Conservation (phyloP, 2,329 filamentous ascomycete species). For the Sodiomyces alkalinus region DNA sequence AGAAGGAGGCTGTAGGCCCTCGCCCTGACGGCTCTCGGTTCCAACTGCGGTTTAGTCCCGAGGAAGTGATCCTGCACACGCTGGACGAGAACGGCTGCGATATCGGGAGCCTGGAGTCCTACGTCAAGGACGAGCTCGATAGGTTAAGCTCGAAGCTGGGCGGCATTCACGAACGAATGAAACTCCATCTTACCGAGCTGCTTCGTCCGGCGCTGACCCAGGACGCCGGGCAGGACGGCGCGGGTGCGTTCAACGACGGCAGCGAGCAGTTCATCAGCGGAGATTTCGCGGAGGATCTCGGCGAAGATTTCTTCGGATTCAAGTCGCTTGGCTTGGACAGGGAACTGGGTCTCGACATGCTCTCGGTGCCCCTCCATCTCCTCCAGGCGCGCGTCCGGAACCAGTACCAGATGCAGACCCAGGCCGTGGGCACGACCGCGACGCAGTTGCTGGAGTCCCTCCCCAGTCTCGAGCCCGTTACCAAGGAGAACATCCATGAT, state of each 20-base stretch:
- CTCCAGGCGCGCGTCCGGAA: slow-evolving; percentile 82
- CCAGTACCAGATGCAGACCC: slow-evolving; percentile 63
- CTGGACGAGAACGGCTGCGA: slow-evolving; percentile 74
- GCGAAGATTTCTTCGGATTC: slow-evolving; percentile 98
- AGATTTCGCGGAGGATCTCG: slow-evolving; percentile 94
- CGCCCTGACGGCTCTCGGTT: slow-evolving; percentile 25
- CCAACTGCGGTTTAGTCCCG: slow-evolving; percentile 58
- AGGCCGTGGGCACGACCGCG: slow-evolving; percentile 37
- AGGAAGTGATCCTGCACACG: slow-evolving; percentile 78
- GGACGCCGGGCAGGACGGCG: slow-evolving; percentile 69
- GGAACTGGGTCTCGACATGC: slow-evolving; percentile 74
- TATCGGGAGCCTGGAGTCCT: slow-evolving; percentile 65
- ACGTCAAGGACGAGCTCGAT: slow-evolving; percentile 89
- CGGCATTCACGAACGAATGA: slow-evolving; percentile 89
- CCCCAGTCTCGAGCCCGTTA: slow-evolving; percentile 60
- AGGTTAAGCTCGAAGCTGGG: slow-evolving; percentile 63
- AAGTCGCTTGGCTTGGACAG: slow-evolving; percentile 83
- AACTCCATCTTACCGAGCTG: slow-evolving; percentile 79
- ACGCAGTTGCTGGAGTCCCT: slow-evolving; percentile 52
- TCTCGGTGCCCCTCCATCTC: slow-evolving; percentile 86
- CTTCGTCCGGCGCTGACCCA: slow-evolving; percentile 69
- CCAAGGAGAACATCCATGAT: slow-evolving; percentile 56
- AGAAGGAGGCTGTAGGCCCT: slow-evolving; percentile 39
- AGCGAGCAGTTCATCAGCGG: slow-evolving; percentile 94
- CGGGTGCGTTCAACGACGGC: slow-evolving; percentile 84